Conservation (phyloP, 192 early-diverging fungal genomes). For the Kappamyces sp. region DNA sequence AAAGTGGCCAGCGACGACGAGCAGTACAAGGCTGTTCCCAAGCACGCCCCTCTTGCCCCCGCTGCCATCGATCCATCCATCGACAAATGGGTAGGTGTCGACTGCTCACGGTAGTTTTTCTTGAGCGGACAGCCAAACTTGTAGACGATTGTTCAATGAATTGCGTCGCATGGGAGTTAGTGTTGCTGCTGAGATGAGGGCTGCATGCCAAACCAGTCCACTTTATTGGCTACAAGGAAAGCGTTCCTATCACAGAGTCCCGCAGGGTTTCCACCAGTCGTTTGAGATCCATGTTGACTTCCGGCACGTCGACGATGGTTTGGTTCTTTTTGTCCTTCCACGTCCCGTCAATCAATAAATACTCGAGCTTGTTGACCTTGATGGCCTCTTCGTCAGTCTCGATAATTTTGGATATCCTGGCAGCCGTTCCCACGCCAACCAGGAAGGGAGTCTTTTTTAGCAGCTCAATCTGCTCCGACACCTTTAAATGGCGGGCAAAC, state of each 20-base stretch:
- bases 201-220: too few relatives aligned
- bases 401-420: constrained; percentile 56
- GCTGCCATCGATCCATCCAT: constrained; percentile 73
- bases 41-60: constrained; percentile 40
- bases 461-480: constrained; percentile 59
- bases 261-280: constrained; percentile 33
- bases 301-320: constrained; percentile 55
- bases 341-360: constrained; percentile 52
- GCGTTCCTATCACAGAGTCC: neutral
- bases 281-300: constrained; percentile 52
- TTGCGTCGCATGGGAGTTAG: too few relatives aligned
- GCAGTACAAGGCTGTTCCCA: constrained; percentile 52
- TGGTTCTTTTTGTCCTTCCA: constrained; percentile 52
- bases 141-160: neutral
- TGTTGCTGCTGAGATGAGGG: too few relatives aligned
- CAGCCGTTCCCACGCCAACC: constrained; percentile 67
- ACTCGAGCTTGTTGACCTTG: constrained; percentile 51
- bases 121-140: constrained; percentile 11
- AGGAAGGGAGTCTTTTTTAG: constrained; percentile 45
- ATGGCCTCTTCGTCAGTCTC: constrained; percentile 51
- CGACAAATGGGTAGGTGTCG: constrained; percentile 20
- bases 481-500: constrained; percentile 74
- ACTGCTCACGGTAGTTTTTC: constrained; percentile 10
- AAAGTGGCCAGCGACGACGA: constrained; percentile 54
- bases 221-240: too few relatives aligned